Conservation (phyloP, 306 rosid species). For the Fagus sylvatica region DNA sequence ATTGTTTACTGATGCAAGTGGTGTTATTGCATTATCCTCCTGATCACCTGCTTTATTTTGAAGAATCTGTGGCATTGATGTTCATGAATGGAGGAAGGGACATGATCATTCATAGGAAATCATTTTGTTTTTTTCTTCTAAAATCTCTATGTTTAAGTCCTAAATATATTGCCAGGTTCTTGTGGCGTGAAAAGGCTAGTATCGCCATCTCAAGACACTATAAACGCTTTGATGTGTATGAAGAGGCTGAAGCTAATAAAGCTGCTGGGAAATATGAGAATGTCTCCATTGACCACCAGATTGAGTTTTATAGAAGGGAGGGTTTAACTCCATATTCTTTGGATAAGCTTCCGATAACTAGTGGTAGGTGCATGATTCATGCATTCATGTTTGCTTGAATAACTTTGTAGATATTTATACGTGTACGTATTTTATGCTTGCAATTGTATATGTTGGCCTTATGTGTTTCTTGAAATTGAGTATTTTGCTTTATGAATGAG, state of each 20-base stretch:
- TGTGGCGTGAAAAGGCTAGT: conserved; percentile 91
- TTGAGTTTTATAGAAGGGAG: conserved; percentile 73
- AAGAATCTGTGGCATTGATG: conserved; percentile 4
- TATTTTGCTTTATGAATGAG: conserved; percentile 29
- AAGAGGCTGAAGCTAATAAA: conserved; percentile 95
- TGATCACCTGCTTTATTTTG: conserved; percentile 1
- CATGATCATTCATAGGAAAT: not conserved
- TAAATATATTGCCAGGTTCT: conserved; percentile 59
- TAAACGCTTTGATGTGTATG: conserved; percentile 87
- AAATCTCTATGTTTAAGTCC: not conserved
- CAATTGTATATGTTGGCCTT: conserved; percentile 17
- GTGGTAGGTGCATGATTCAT: conserved; percentile 59
- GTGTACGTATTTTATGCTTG: not conserved
- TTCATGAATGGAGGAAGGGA: not conserved
- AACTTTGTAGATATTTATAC: conserved; percentile 23
- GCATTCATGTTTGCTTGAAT: conserved; percentile 11
- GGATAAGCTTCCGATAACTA: conserved; percentile 86
- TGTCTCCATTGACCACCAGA: conserved; percentile 77
- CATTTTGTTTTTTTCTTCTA: not conserved
- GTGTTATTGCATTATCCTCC: not conserved
- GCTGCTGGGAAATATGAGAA: conserved; percentile 90
- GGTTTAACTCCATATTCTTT: conserved; percentile 82
- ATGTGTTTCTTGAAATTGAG: conserved; percentile 12
- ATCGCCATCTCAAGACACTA: conserved; percentile 96
- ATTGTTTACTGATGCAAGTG: not conserved